Percentiles rank a stretch among this genome's conserved stretches.
Evolutionary conservation across 345 rosid genomes (phyloP).

Genomic region (Populus nigra): DNA sequence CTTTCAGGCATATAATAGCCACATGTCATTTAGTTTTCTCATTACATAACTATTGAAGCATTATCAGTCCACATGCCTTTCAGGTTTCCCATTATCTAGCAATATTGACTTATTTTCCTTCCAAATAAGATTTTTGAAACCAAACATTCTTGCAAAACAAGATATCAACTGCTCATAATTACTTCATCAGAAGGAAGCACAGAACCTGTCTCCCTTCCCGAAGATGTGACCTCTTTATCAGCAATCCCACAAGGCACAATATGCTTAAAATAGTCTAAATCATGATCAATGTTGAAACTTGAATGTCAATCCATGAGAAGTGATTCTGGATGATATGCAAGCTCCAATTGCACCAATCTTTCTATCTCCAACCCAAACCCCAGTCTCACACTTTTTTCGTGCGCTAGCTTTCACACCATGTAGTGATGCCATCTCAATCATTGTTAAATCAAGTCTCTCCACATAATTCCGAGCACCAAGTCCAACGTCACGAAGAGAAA

Average conservation of each 20-base stretch:
- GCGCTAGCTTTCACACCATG: constrained; percentile 69
- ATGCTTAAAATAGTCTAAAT: constrained; percentile 75
- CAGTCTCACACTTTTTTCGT: constrained; percentile 66
- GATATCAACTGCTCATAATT: constrained; percentile 73
- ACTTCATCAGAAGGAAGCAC: constrained; percentile 65
- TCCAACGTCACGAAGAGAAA: constrained; percentile 65
- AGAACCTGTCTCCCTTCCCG: constrained; percentile 61
- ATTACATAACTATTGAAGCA: constrained; percentile 25
- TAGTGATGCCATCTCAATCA: constrained; percentile 68
- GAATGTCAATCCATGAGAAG: constrained; percentile 90
- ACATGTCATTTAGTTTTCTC: constrained; percentile 9
- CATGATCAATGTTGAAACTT: constrained; percentile 76
- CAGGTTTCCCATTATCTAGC: constrained; percentile 25
- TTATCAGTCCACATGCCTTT: background rate
- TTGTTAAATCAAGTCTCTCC: constrained; percentile 67
- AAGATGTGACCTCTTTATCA: constrained; percentile 75
- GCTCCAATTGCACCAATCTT: constrained; percentile 94
- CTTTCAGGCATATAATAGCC: constrained; percentile 11
- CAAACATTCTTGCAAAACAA: constrained; percentile 56
- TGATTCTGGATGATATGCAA: constrained; percentile 65
- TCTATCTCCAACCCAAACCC: constrained; percentile 86
- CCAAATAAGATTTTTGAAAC: constrained; percentile 45
- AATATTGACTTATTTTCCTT: constrained; percentile 41
- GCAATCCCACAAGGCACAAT: constrained; percentile 93
- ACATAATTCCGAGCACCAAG: constrained; percentile 77